Conservation (phyloP, 306 rosid species). For the Medicago lupulina region DNA sequence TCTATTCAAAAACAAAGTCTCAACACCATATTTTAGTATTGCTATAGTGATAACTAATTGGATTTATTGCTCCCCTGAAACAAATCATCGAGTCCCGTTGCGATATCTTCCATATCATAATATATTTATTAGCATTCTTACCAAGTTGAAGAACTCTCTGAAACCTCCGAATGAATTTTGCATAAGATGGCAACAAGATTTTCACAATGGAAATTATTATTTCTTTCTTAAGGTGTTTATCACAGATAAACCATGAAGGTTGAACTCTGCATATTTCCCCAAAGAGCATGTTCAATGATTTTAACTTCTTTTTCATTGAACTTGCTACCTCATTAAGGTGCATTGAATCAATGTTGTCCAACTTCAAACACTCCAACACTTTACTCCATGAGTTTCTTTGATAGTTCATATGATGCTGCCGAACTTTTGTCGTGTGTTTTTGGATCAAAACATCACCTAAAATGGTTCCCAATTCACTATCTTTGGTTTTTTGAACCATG, state of each 20-base stretch:
- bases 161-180: slow-evolving; percentile 61
- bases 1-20: no score
- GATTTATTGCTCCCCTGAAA: background rate
- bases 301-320: slow-evolving; percentile 73
- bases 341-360: slow-evolving; percentile 59
- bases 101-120: background rate
- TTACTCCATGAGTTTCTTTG: slow-evolving; percentile 54
- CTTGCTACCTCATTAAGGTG: slow-evolving; percentile 20
- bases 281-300: slow-evolving; percentile 60
- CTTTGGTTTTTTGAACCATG: slow-evolving; percentile 59
- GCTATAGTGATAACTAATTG: no score
- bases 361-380: slow-evolving; percentile 60
- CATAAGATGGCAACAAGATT: slow-evolving; percentile 63
- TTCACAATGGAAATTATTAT: slow-evolving; percentile 55
- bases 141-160: slow-evolving; percentile 32
- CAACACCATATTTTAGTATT: no score
- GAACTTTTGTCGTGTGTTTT: slow-evolving; percentile 39
- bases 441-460: no score
- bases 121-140: background rate
- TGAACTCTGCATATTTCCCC: slow-evolving; percentile 60
- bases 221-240: slow-evolving; percentile 63
- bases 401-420: slow-evolving; percentile 52
- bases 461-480: slow-evolving; percentile 39
- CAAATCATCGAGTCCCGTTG: background rate
- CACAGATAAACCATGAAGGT: slow-evolving; percentile 59